Evolutionary conservation across 2,329 filamentous ascomycete species (phyloP), one percentile per base, ranked within the genome.

Genomic region (Diaporthe longicolla): DNA sequence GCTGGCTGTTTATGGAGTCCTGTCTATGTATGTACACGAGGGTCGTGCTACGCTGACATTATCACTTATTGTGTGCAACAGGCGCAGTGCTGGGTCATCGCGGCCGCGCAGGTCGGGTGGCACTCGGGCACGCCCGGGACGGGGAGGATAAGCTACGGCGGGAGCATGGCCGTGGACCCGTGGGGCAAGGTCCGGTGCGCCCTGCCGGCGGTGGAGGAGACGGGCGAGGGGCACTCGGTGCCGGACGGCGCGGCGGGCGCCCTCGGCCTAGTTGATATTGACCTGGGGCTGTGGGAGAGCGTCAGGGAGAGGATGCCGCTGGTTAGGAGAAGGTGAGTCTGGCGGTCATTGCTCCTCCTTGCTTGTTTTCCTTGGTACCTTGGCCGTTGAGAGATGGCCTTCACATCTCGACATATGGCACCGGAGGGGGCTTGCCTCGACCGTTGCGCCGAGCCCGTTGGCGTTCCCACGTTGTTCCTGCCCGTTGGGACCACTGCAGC

Each of bases 21-120:
- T 48, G 19, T 48, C 48, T 50, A 10, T 3, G 15, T 43, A 19
- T 43, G 6, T 19, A 19, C 7, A 43, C 15, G 19, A 50, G 4
- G 48, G 11, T 15, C 13, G 1, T 24, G 48, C 15, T 24, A 52
- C n/a, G 48, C 48, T 52, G 9, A 52, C 48, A 24, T 11, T 7
- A 43, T 50, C 0, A 4, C 40, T n/a, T 11, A n/a, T 24, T 21
- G 24, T 9, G 21, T 50, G 45, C 8, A 50, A 48, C 45, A 52
- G 48, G 95, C 93, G 24, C 94, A 98, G 84, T 91, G 91, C 72
- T 98, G 94, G 86, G 92, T 98, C 2, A 85, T 98, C 75, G 96
- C 95, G 13, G 92, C 95, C 0, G 96, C 95, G 52, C 95, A 98
- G 83, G 89, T 90, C 29, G 95, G 76, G 19, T 73, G 77, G 65